Evolutionary conservation across 164 flowering plant genomes (phyloP).

Genomic region (Houttuynia cordata): DNA sequence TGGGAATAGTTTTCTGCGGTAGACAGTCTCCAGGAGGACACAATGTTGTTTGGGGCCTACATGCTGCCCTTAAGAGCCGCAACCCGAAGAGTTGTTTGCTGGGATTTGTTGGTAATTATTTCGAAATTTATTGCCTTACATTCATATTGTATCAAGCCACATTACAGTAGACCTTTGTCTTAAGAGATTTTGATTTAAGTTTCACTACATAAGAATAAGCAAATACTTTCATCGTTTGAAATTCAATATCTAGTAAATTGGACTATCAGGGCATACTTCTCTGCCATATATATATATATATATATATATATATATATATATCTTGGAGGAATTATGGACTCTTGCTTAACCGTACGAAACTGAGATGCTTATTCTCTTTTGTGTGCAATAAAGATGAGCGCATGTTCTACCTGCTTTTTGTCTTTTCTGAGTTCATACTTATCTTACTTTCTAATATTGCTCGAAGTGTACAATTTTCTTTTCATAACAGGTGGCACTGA

Average conservation of each 20-base stretch:
- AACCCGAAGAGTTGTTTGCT: constrained; percentile 16
- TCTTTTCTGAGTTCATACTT: neutral
- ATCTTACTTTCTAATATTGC: neutral
- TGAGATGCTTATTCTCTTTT: no score
- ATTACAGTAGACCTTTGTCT: neutral
- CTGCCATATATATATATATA: no score
- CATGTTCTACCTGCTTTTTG: no score
- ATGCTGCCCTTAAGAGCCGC: constrained; percentile 17
- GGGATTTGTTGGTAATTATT: constrained; percentile 22
- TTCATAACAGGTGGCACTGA: constrained; percentile 73
- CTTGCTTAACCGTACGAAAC: no score
- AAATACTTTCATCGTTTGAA: no score
- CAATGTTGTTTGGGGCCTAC: constrained; percentile 20
- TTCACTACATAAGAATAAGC: no score
- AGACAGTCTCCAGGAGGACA: constrained; percentile 25
- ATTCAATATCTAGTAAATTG: no score
- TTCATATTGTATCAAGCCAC: neutral
- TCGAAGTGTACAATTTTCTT: neutral
- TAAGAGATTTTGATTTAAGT: no score
- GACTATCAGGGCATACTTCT: no score
- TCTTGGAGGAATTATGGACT: no score
- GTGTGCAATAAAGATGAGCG: no score
- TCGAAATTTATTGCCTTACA: neutral
- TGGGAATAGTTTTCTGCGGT: constrained; percentile 20
- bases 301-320: no score